These are phyloP conservation scores for Thalassiosira livingstoniorum DNA, from an alignment of 352 stramenopile genomes.

Conservation along the genomic window DNA sequence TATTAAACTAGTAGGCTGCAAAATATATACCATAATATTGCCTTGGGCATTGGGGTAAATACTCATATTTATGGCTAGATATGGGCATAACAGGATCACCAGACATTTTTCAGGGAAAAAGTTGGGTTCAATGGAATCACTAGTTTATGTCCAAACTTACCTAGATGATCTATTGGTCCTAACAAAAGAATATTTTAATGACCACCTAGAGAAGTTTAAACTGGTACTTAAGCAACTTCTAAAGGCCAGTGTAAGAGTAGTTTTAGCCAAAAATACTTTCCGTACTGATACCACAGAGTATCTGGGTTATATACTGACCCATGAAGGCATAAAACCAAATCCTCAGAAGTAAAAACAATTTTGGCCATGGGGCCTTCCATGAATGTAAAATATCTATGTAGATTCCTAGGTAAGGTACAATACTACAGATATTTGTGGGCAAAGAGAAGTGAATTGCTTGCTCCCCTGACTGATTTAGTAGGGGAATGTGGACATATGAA, in stretches of 20 bases:
- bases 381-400: constrained; percentile 29
- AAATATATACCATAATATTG: constrained; percentile 47
- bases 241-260: constrained; percentile 46
- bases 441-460: constrained; percentile 56
- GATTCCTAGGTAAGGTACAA: constrained; percentile 44
- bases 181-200: too few relatives aligned
- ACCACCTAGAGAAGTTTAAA: constrained; percentile 41
- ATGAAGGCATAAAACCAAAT: constrained; percentile 54
- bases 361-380: constrained; percentile 36
- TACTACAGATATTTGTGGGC: constrained; percentile 68
- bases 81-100: constrained; percentile 52
- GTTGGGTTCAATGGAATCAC: constrained; percentile 30
- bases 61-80: constrained; percentile 42
- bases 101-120: constrained; percentile 59
- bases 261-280: constrained; percentile 55
- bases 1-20: constrained; percentile 16
- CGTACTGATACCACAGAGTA: constrained; percentile 53
- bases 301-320: constrained; percentile 48
- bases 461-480: constrained; percentile 60
- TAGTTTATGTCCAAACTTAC: constrained; percentile 38
- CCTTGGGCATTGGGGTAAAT: constrained; percentile 55
- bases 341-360: constrained; percentile 58
- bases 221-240: constrained; percentile 39
- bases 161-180: constrained; percentile 40
- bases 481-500: constrained; percentile 54